Evolutionary conservation across 129 eudicot genomes (phyloP), one percentile per base, ranked within the genome.

Genomic region (Artemisia tridentata): DNA sequence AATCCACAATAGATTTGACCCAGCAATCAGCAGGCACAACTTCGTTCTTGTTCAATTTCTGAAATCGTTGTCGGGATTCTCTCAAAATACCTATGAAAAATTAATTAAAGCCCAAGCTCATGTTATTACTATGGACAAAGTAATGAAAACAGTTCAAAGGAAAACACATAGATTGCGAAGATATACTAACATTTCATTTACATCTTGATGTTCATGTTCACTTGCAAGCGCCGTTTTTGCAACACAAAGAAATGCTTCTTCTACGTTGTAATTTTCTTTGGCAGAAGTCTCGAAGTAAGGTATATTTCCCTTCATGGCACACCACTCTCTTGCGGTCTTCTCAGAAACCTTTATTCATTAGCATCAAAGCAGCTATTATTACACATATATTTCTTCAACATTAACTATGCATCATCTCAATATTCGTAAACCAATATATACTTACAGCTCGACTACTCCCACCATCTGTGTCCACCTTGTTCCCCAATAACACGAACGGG

Each of bases 251-350:
- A 92, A 92, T 29, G 98, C 91, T 55, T 52, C 84, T n/a, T 92
- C 91, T 1, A 92, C 95, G 58, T 88, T 92, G 78, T 75, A 77
- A 64, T 87, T 80, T 74, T 92, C 96, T 71, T 92, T 92, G 2
- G 98, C 98, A 0, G 98, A 92, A 17, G 98, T 92, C 88, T 86
- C 96, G 65, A 80, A 86, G 76, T 92, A 88, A 14, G 96, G 96
- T 80, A 90, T 90, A 62, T 90, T 85, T 72, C 91, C 95, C 62
- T 68, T 87, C 2, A 80, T 62, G 50, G 80, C 80, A 73, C 98
- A 93, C 98, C 98, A 93, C 27, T 89, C 98, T 64, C 77, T 79
- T n/a, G 90, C 98, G 8, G 68, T 82, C 61, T 87, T 87, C 75
- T 87, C 86, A 15, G 92, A 81, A 14, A 93, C 95, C 98, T 92